Base-by-base conservation (phyloP, 768 basidiomycete species). In the Mycena albidolilacea region DNA sequence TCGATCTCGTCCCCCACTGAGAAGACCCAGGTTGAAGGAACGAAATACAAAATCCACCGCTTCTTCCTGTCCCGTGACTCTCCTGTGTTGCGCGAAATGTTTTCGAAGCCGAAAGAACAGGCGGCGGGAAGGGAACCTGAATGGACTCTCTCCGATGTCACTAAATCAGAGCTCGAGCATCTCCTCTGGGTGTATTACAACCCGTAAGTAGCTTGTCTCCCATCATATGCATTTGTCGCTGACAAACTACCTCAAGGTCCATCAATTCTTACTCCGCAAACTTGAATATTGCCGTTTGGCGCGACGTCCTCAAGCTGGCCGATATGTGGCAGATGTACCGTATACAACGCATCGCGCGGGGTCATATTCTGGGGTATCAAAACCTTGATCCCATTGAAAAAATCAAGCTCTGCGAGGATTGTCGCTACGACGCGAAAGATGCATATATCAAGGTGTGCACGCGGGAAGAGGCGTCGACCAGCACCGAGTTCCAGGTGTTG, bases 121-220 rank as follows among this genome's bases (percentile, higher is more conserved):
- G 15, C 1, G 23, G 23, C 23, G 23, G 23, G 23, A 23, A 23
- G 35, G 15, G 68, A 62, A 6, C 60, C 59, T 44, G 35, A 10
- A 35, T 64, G 11, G 0, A 64, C 62, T 44, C 62, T 69, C 5
- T 35, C 38, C 15, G 52, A 41, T 21, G 69, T 70, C n/a, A 70
- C 69, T 11, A 70, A 70, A 60, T 54, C 21, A 12, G 69, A 64
- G 44, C 57, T 70, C 41, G 69, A 70, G 59, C 37, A 70, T 64
- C 58, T 64, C 19, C 69, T 70, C 43, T 70, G 69, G 69, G 12
- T 70, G 1, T 70, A 70, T 58, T 70, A 70, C 46, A 70, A 70
- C 21, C 69, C 52, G 58, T 71, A 54, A 35, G 70, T 0, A 11
- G 59, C 59, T 44, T 43, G 62, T 52, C n/a, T 37, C 5, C 59